phyloP scores from a whole-genome alignment of 495 filamentous ascomycete genomes.

The Lepidopterella palustris region DNA sequence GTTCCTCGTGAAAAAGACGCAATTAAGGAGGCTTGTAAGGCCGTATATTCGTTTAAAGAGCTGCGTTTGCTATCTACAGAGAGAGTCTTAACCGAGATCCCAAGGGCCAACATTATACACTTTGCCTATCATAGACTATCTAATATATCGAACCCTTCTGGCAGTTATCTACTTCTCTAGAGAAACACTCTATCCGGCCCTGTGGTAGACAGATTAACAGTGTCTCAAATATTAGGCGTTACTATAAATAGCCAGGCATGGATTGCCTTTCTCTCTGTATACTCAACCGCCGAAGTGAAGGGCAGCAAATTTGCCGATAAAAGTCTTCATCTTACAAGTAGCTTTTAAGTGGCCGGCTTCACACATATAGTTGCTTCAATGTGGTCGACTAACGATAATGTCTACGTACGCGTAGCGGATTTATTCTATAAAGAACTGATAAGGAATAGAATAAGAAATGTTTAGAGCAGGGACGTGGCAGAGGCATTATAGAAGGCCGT shows the following conservation, averaged over 20 bases:
- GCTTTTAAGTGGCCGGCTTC: conserved; percentile 36
- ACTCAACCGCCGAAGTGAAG: conserved; percentile 18
- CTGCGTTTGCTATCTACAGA: not conserved
- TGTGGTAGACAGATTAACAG: not conserved
- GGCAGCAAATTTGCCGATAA: conserved; percentile 29
- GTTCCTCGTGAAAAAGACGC: not conserved
- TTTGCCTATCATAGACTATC: not conserved
- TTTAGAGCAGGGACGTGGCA: not conserved
- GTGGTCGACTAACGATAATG: conserved; percentile 24
- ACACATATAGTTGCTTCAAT: conserved; percentile 30
- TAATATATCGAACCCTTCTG: not conserved
- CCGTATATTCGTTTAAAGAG: not conserved
- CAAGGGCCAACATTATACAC: not conserved
- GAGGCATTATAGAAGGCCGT: not conserved
- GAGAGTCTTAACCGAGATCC: not conserved
- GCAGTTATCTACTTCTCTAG: not conserved
- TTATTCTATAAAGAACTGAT: conserved; percentile 14
- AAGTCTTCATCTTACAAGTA: conserved; percentile 33
- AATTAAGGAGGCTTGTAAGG: not conserved
- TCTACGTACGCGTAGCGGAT: conserved; percentile 13
- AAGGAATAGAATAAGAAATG: not conserved
- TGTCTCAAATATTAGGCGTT: not conserved
- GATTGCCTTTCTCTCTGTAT: conserved; percentile 37
- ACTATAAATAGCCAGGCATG: not conserved
- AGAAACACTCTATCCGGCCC: not conserved